A percentile compares a stretch with the other conserved stretches of the same genome.
These are phyloP conservation scores for Orobanche coerulescens DNA, from an alignment of 257 asterid species.

Conservation along the genomic window DNA sequence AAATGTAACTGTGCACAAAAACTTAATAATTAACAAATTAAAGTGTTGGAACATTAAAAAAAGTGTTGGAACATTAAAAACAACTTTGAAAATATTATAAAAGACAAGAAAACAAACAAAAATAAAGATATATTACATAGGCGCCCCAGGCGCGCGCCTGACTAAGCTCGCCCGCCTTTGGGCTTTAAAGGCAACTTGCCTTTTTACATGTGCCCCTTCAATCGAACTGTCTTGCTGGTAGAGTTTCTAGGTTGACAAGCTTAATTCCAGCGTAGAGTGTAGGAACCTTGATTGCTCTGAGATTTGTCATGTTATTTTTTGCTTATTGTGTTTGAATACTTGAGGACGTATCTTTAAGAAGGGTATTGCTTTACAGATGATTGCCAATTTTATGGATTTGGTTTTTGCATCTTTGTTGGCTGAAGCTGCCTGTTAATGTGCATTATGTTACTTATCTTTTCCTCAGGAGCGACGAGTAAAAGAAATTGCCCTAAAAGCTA, in stretches of 20 bases:
- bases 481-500: constrained; percentile 88
- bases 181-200: too few relatives aligned
- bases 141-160: too few relatives aligned
- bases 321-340: background rate
- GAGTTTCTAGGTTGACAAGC: constrained; percentile 1
- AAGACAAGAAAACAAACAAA: too few relatives aligned
- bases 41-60: too few relatives aligned
- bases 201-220: too few relatives aligned
- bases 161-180: too few relatives aligned
- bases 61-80: too few relatives aligned
- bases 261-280: background rate
- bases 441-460: constrained; percentile 2
- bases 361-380: background rate
- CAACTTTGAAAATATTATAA: too few relatives aligned
- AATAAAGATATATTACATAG: too few relatives aligned
- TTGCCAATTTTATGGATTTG: background rate
- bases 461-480: constrained; percentile 62
- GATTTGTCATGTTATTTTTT: background rate
- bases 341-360: background rate
- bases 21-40: too few relatives aligned
- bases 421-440: constrained; percentile 4
- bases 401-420: background rate
- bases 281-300: background rate
- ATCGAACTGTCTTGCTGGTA: background rate
- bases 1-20: too few relatives aligned